A percentile compares a stretch with the other conserved stretches of the same genome.
Evolutionary conservation across 305 asterid species (phyloP).

Genomic region (Rubia peregrina): DNA sequence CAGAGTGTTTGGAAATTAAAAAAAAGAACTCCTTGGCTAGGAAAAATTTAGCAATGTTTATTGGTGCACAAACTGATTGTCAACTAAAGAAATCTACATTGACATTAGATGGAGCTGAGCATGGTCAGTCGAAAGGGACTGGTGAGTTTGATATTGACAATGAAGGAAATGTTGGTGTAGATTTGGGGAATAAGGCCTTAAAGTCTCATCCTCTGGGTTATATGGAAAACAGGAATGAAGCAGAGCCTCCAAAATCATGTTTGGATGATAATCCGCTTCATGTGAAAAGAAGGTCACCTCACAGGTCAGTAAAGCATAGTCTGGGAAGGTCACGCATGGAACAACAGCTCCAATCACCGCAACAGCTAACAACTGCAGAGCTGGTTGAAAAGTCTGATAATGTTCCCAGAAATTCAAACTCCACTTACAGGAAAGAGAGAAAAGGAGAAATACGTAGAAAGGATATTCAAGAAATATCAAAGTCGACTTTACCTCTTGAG

Average conservation of each 20-base stretch:
- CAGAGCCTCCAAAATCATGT: conserved; percentile 27
- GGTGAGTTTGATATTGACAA: conserved; percentile 21
- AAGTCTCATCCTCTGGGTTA: conserved; percentile 16
- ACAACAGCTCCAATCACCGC: conserved; percentile 15
- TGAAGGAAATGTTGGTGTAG: conserved; percentile 26
- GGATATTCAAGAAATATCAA: conserved; percentile 19
- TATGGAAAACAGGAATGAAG: conserved; percentile 27
- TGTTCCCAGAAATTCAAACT: conserved; percentile 21
- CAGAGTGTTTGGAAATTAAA: conserved; percentile 41
- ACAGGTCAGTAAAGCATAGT: conserved; percentile 11
- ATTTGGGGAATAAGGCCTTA: conserved; percentile 21
- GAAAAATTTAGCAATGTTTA: conserved; percentile 48
- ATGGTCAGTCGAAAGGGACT: conserved; percentile 24
- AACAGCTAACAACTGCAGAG: conserved; percentile 16
- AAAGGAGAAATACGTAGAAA: conserved; percentile 24
- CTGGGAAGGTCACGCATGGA: conserved; percentile 9
- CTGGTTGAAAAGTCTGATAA: conserved; percentile 21
- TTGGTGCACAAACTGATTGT: conserved; percentile 26
- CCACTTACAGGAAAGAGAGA: conserved; percentile 18
- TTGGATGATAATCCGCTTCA: conserved; percentile 21
- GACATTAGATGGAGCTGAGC: conserved; percentile 21
- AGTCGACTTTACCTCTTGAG: conserved; percentile 13
- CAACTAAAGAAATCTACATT: conserved; percentile 22
- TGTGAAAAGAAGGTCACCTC: conserved; percentile 19
- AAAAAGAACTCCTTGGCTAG: conserved; percentile 46